Percentiles rank a stretch among this genome's conserved stretches.
Conservation (phyloP, 2,329 filamentous ascomycete genomes). For the Botrytis deweyae region DNA sequence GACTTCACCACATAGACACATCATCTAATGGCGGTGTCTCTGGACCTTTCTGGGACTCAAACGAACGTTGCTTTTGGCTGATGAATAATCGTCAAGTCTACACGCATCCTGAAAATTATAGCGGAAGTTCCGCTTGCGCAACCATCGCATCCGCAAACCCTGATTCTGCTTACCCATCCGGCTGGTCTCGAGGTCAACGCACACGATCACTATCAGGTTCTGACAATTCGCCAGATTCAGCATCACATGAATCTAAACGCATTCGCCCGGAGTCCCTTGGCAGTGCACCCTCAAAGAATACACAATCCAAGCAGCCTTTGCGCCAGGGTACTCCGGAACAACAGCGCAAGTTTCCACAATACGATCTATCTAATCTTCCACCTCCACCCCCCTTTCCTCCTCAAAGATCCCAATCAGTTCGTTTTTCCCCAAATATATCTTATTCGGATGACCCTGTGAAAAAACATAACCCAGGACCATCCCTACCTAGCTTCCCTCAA, state of each 20-base stretch:
- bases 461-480: not conserved
- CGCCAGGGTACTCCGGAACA: constrained; percentile 1
- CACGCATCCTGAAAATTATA: constrained; percentile 15
- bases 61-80: constrained; percentile 16
- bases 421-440: constrained; percentile 16
- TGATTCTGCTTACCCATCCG: constrained; percentile 15
- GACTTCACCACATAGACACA: constrained; percentile 16
- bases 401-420: constrained; percentile 16
- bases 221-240: not conserved
- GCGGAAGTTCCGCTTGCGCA: constrained; percentile 21
- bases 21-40: constrained; percentile 10
- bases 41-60: constrained; percentile 20
- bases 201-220: constrained; percentile 13
- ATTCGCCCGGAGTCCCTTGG: not conserved
- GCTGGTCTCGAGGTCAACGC: constrained; percentile 15
- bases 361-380: constrained; percentile 1
- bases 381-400: constrained; percentile 7
- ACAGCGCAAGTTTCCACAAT: not conserved
- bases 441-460: constrained; percentile 3
- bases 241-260: constrained; percentile 11
- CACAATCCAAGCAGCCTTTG: not conserved
- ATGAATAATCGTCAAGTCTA: constrained; percentile 20
- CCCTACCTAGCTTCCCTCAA: constrained; percentile 4
- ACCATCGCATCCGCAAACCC: constrained; percentile 16
- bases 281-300: not conserved